Evolutionary conservation across 2,329 filamentous ascomycete species (phyloP), one percentile per base, ranked within the genome.

Genomic region (Paecilomyces formosus): DNA sequence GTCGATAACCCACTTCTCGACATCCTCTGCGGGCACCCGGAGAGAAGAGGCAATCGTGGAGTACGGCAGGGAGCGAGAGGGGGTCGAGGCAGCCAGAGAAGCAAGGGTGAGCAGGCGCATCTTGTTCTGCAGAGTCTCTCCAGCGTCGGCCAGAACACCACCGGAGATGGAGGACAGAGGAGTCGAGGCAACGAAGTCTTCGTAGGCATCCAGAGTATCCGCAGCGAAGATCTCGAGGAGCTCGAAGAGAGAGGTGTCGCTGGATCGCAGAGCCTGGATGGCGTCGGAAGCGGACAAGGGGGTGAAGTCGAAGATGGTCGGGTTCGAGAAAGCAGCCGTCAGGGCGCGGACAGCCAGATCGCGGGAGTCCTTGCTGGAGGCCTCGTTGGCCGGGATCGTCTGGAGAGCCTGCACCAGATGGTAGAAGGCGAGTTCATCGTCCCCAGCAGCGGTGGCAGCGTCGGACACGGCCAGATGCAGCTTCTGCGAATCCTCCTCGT

Each of bases 1-100:
- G 74, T 99, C 94, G 70, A 99, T 99, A 65, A 95, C 91, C 94
- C 94, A 99, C 83, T 93, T 89, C 82, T 99, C 94, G 50, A 97
- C 91, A 63, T 97, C 91, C 63, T 89, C 87, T 53, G 79, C 72
- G 53, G 90, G 86, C 58, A 99, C 87, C 76, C 94, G 88, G 53
- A 99, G 85, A 5, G 91, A 88, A 72, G 88, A 88, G 64, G 89
- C 85, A 71, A 99, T 97, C 70, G 85, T 85, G 65, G 83, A 82
- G 78, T 99, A 99, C 61, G 93, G 88, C 56, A 99, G 88, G 70
- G 94, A 91, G 70, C 93, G 89, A 69, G 86, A 90, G 61, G 89
- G 88, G 22, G 88, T 88, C 65, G 88, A 86, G 39, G 93, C 91
- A 21, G 93, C 92, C 64, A 97, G 83, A 65, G 89, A 93, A 65